Base-by-base conservation (phyloP, 371 early-diverging fungal genomes). In the Lichtheimia hyalospora region DNA sequence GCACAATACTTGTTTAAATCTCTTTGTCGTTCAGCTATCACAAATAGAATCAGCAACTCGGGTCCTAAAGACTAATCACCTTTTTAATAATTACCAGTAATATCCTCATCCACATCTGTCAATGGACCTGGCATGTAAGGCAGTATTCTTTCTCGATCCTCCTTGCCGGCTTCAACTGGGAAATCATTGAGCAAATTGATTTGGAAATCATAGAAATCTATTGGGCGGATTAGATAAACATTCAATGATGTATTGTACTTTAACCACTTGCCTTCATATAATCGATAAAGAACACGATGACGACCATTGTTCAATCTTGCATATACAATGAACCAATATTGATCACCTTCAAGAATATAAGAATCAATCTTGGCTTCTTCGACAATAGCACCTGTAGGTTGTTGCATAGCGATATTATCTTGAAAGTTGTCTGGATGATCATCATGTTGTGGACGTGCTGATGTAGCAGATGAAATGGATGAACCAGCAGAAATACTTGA, bases 201-300 rank as follows among this genome's bases (percentile, higher is more conserved):
- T 54, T 94, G 94, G 51, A 92, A 85, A 46, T 85, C 81, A 68
- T 88, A 88, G 69, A 94, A 90, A 66, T 92, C 91, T 77, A 50
- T 18, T 51, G 52, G 21, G 25, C 8, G 3, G 16, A 5, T 21
- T 21, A 46, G 18, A 46, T 46, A 46, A 46, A 46, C 21, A 21
- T 46, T 46, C 3, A 10, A 5, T 46, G 16, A 5, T 46, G 16
- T 2, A 3, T 3, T n/a, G 18, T 18, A 16, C 46, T 46, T n/a
- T 46, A 2, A 46, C 0, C 21, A 46, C 46, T 53, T 49, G 68
- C 71, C 71, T 64, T 93, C 92, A 61, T 89, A 90, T 10, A 84
- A 73, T 24, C 92, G 73, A 71, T 87, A 86, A 4, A 93, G 64
- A 15, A 82, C 77, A 49, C 87, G 76, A 52, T 75, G 67, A 27